Percentiles rank a stretch among this genome's conserved stretches.
phyloP scores from a whole-genome alignment of 176 grass and related monocot species.

The Thinopyrum elongatum region DNA sequence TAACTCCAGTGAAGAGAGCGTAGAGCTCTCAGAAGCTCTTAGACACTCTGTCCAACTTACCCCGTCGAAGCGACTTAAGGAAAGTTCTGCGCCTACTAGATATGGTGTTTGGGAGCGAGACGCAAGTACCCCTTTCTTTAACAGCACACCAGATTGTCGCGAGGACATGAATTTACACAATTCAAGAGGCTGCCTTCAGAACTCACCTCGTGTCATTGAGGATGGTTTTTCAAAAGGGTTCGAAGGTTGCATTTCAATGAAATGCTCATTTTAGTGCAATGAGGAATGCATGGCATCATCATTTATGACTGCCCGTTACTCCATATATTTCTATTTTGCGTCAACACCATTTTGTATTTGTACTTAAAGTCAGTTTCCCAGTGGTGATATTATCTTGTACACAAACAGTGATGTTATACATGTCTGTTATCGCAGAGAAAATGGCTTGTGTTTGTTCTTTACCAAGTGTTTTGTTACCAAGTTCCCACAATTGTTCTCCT shows the following conservation, averaged over 20 bases:
- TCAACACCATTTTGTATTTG: constrained; percentile 28
- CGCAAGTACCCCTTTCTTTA: constrained; percentile 31
- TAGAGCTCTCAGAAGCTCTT: constrained; percentile 50
- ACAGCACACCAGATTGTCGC: constrained; percentile 32
- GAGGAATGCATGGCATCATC: constrained; percentile 38
- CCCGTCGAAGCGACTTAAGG: constrained; percentile 62
- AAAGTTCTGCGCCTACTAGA: neutral
- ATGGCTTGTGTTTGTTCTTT: neutral
- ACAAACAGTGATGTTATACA: neutral
- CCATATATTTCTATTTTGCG: neutral
- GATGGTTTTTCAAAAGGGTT: constrained; percentile 74
- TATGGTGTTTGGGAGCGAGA: constrained; percentile 38
- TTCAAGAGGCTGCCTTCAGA: constrained; percentile 63
- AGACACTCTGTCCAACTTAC: constrained; percentile 39
- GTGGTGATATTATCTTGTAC: constrained; percentile 23
- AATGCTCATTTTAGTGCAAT: constrained; percentile 50
- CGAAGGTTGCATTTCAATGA: constrained; percentile 68
- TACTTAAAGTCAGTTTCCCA: constrained; percentile 30
- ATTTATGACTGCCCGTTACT: constrained; percentile 8
- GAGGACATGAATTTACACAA: constrained; percentile 47
- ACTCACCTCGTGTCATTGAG: constrained; percentile 56
- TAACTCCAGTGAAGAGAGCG: constrained; percentile 41
- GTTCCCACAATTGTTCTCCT: no score
- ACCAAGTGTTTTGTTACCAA: no score
- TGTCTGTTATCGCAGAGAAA: neutral